Base-by-base conservation (phyloP, 2,329 filamentous ascomycete genomes). In the Aureobasidium mangrovei region DNA sequence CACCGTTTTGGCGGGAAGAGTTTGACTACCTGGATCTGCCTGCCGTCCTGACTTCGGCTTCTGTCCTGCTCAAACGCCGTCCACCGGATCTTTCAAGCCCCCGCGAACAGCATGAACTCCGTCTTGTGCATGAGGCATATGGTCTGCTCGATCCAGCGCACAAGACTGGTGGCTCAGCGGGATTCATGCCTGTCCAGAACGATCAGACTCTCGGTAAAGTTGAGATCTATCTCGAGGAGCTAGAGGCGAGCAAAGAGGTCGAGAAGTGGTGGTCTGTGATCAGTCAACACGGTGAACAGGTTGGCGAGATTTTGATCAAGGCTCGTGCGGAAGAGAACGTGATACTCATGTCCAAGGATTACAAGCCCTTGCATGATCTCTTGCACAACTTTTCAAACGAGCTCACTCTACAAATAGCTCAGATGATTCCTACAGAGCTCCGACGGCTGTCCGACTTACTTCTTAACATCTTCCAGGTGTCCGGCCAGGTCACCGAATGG, bases 401-500 rank as follows among this genome's bases (percentile, higher is more conserved):
- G 0, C 74, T 98, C 54, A 96, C 91, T 0, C 77, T 88, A 36
- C 86, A 95, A 66, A 87, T 98, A 60, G 84, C 89, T 2, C 81
- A 87, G 42, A 81, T 86, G 54, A 77, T 96, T 53, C 86, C 89
- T 0, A 81, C 83, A 2, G 86, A 89, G 63, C 75, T 96, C 33
- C 85, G 86, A 52, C 79, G 82, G n/a, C 70, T 97, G 7, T 87
- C 90, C 2, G 91, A 96, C 65, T 83, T 86, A 29, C 81, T 97
- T 36, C 74, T 97, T 59, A 94, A 97, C 66, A 95, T 98, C 51
- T 98, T 91, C 63, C 93, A 98, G 65, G 91, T 95, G 3, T 91
- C 90, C 2, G 89, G 88, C 0, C 81, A 82, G 36, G 86, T 88
- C 2, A 79, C 80, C 41, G 89, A 96, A 56, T 98, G 93, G 93